phyloP scores from a whole-genome alignment of 2,329 filamentous ascomycete species.

The Fusarium dimerum region DNA sequence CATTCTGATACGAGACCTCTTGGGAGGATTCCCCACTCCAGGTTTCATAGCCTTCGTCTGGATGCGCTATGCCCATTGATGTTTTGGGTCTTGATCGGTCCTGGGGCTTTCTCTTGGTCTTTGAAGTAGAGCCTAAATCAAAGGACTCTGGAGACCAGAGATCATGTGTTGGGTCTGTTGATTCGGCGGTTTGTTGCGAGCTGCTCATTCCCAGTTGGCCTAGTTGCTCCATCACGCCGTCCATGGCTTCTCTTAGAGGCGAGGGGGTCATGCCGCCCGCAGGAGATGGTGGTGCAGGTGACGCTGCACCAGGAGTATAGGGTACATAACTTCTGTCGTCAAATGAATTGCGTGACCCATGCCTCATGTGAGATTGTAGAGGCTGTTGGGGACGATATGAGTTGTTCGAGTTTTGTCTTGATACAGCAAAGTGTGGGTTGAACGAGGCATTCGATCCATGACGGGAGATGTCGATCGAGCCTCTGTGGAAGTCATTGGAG shows the following conservation, averaged over 20 bases:
- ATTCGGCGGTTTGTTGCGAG: constrained; percentile 51
- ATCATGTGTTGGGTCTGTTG: constrained; percentile 60
- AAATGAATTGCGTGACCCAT: constrained; percentile 25
- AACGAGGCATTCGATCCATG: constrained; percentile 40
- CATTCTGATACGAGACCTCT: constrained; percentile 43
- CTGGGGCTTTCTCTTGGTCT: constrained; percentile 26
- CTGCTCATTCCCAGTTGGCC: constrained; percentile 71
- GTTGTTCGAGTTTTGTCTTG: constrained; percentile 42
- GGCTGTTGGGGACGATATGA: constrained; percentile 34
- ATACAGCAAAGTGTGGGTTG: constrained; percentile 23
- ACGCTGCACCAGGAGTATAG: constrained; percentile 58
- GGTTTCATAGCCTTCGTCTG: constrained; percentile 63
- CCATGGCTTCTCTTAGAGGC: constrained; percentile 91
- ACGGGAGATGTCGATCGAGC: constrained; percentile 33
- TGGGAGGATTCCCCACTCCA: constrained; percentile 57
- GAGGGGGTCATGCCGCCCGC: constrained; percentile 77
- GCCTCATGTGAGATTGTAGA: constrained; percentile 20
- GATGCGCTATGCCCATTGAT: constrained; percentile 67
- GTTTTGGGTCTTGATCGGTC: constrained; percentile 59
- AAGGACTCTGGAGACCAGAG: constrained; percentile 94
- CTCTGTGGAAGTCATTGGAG: constrained; percentile 41
- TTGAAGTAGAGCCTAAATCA: constrained; percentile 50
- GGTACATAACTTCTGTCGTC: constrained; percentile 36
- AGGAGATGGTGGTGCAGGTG: constrained; percentile 69
- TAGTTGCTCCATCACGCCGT: constrained; percentile 94